Percentiles rank a stretch among this genome's conserved stretches.
Conservation (phyloP, 129 eudicot genomes). For the Centrapalus pauciflorus region DNA sequence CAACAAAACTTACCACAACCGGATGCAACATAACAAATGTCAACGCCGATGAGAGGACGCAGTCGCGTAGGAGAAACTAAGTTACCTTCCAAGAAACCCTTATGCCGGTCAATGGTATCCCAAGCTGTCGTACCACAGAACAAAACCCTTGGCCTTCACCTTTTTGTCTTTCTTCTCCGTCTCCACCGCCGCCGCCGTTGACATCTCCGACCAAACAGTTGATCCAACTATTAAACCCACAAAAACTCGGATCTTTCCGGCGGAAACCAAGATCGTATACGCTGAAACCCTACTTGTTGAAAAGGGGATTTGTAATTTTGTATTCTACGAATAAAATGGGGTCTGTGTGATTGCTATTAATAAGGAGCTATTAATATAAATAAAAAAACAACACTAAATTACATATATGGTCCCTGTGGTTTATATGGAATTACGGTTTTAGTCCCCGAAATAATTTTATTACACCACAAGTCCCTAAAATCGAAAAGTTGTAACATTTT, state of each 20-base stretch:
- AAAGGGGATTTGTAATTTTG: background rate
- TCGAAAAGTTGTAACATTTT: no score
- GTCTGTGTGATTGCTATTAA: constrained; percentile 19
- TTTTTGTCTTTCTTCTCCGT: constrained; percentile 37
- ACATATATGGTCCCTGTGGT: no score
- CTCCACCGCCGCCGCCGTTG: constrained; percentile 35
- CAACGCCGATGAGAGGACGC: constrained; percentile 82
- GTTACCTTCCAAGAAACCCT: constrained; percentile 43
- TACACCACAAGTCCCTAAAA: no score
- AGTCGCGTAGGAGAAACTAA: constrained; percentile 75
- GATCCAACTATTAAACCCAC: background rate
- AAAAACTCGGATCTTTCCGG: constrained; percentile 15
- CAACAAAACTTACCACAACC: constrained; percentile 64
- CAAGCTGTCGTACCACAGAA: constrained; percentile 79
- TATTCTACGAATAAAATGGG: constrained; percentile 3
- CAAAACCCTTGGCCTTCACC: constrained; percentile 60
- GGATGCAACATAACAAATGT: constrained; percentile 75
- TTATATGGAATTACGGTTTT: no score
- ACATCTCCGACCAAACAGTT: constrained; percentile 37
- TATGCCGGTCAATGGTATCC: constrained; percentile 65
- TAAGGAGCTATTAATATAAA: constrained; percentile 8
- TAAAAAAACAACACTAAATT: background rate
- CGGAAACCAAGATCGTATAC: constrained; percentile 5
- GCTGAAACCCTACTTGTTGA: constrained; percentile 26
- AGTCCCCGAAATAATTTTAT: no score